Evolutionary conservation across 2,329 filamentous ascomycete genomes (phyloP), one percentile per base, ranked within the genome.

Genomic region (Trichophyton benhamiae): DNA sequence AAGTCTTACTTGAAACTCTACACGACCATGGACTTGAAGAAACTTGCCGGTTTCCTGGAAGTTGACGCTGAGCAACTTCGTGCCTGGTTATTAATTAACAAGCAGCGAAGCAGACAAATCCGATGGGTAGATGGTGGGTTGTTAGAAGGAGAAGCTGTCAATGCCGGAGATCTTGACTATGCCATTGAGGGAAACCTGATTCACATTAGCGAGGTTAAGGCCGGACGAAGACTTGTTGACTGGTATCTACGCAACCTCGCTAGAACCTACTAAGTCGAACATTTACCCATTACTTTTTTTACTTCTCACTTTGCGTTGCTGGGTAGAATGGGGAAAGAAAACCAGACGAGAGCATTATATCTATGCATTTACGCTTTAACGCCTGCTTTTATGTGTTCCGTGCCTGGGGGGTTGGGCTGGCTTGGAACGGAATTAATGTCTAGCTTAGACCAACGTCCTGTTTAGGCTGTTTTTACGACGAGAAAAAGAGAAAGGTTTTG

Each of bases 1-100:
- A 96, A 95, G 82, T 96, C 91, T 65, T 99, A 99, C 81, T 85
- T 99, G 68, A 94, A 95, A 75, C 87, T 99, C 61, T 99, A 99
- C 85, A 97, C 94, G 53, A 99, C 94, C 68, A 97, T 99, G 92
- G 94, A 99, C 72, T 82, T 99, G 65, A 94, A 92, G 81, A 99
- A 99, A 81, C 86, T 99, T 64, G 90, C 94, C 64, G 91, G 91
- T 63, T 99, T 99, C 84, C 83, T 99, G 61, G 94, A 97, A 71
- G 90, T 96, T 63, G 87, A 96, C 77, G 87, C 92, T n/a, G 94
- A 97, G 76, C 91, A 95, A 79, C 83, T 99, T 67, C 87, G 94
- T 68, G 88, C 88, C 63, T 96, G 91, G 88, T 81, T 99, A 64
- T 79, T 99, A 65, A 91, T 99, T 66, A 97, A 95, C 82, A 99